phyloP scores from a whole-genome alignment of 2,329 filamentous ascomycete genomes.

The Geosmithia morbida region DNA sequence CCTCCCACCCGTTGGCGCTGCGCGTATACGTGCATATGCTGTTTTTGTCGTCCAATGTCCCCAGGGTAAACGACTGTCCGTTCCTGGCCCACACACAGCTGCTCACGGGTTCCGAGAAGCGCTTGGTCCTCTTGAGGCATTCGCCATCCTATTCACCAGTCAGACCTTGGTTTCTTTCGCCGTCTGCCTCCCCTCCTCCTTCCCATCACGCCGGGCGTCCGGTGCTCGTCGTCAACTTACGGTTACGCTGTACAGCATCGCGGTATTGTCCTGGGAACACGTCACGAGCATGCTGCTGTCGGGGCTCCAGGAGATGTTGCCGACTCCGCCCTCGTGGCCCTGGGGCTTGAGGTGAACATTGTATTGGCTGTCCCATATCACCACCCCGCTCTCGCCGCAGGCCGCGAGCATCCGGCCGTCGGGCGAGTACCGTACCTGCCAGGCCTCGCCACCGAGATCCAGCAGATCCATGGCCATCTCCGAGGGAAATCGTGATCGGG shows the following conservation, averaged over 20 bases:
- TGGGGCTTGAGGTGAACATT: conserved; percentile 44
- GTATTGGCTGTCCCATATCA: conserved; percentile 74
- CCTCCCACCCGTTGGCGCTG: conserved; percentile 29
- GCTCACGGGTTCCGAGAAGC: conserved; percentile 74
- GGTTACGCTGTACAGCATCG: conserved; percentile 59
- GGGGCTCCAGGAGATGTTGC: conserved; percentile 80
- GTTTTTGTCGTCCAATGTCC: conserved; percentile 52
- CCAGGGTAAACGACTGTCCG: conserved; percentile 63
- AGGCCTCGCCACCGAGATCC: conserved; percentile 71
- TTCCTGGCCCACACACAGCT: conserved; percentile 82
- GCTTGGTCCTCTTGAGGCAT: conserved; percentile 47
- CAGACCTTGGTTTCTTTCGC: conserved; percentile 6
- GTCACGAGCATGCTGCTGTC: conserved; percentile 78
- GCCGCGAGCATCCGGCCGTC: conserved; percentile 73
- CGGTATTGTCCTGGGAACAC: conserved; percentile 61
- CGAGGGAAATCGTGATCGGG: conserved; percentile 64
- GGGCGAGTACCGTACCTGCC: conserved; percentile 83
- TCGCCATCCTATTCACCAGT: conserved; percentile 38
- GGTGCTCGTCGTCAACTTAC: conserved; percentile 27
- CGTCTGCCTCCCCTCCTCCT: neutral
- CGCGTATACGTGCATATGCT: conserved; percentile 61
- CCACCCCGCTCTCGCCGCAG: conserved; percentile 61
- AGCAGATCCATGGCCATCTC: conserved; percentile 55
- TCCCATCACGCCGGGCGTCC: neutral
- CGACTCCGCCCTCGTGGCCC: conserved; percentile 57